Base-by-base conservation (phyloP, 768 basidiomycete genomes). In the Mycena alexandri region DNA sequence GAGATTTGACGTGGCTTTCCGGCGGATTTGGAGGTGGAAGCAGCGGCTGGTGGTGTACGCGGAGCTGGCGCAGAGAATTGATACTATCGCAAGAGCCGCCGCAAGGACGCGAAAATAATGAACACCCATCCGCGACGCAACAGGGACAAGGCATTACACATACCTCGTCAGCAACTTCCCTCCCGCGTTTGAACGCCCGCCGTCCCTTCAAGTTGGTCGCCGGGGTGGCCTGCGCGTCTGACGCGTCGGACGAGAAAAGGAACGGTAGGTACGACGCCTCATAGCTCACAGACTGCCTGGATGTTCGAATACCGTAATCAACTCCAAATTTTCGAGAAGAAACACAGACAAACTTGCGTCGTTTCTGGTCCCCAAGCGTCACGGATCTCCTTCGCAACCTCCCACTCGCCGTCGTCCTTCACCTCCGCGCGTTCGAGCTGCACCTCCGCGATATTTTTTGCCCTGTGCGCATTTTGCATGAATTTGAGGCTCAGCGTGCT, bases 201-300 rank as follows among this genome's bases (percentile, higher is more conserved):
- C 89, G 82, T 43, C 89, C 89, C 73, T 80, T 80, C 60, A 55
- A n/a, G n/a, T n/a, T n/a, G n/a, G n/a, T n/a, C n/a, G n/a, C n/a
- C n/a, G n/a, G n/a, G n/a, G n/a, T n/a, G n/a, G n/a, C n/a, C n/a
- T n/a, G n/a, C n/a, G n/a, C n/a, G n/a, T n/a, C n/a, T n/a, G n/a
- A n/a, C 29, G 72, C 69, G 55, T 75, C 67, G 47, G 83, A 78
- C 60, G 83, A 77, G 71, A 89, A 90, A 19, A 91, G 76, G 75
- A 91, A 91, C 5, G 90, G 90, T 29, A 91, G 75, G 75, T 90
- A 91, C 1, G 90, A 91, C 17, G 83, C 72, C 75, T 91, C 90
- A 72, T 90, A 83, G 46, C 83, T 78, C 57, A 87, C 47, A 36
- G 61, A 22, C 16, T 58, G 67, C 67, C 52, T 55, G 13, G n/a